These are phyloP conservation scores for Camellia granthamiana DNA, from an alignment of 148 eudicot genomes.

Conservation along the genomic window DNA sequence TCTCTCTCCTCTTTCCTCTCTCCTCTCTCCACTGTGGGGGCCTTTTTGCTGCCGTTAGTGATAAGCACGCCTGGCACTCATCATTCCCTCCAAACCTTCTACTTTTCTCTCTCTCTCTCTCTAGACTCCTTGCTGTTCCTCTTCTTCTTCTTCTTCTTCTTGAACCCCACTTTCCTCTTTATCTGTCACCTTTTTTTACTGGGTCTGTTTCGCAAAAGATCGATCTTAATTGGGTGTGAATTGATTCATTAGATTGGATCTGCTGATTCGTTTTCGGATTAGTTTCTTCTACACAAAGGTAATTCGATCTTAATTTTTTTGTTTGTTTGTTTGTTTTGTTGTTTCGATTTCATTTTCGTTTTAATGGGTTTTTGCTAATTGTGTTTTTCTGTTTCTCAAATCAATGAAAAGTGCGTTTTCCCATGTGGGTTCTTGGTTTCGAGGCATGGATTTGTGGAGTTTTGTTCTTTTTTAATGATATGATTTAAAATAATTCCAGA, in stretches of 20 bases:
- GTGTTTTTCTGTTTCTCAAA: not conserved
- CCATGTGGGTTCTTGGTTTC: not conserved
- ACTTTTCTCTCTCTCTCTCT: constrained; percentile 17
- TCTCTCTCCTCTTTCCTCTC: not conserved
- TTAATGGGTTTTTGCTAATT: not conserved
- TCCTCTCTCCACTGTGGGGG: not conserved
- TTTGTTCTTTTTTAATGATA: not conserved
- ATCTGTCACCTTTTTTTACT: not conserved
- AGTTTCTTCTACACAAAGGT: constrained; percentile 13
- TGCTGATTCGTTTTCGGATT: constrained; percentile 18
- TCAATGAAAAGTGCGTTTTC: not conserved
- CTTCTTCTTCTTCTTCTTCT: not conserved
- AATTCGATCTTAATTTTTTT: not conserved
- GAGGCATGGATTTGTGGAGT: constrained; percentile 1
- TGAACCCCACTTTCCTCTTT: constrained; percentile 12
- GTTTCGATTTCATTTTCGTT: not conserved
- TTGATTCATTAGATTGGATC: constrained; percentile 26
- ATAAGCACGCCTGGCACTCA: constrained; percentile 65
- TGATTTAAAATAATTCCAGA: not conserved
- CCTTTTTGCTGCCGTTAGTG: constrained; percentile 43
- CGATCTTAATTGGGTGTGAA: constrained; percentile 2
- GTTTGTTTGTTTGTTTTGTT: not conserved
- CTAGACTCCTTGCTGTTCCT: constrained; percentile 2
- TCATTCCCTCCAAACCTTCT: constrained; percentile 51
- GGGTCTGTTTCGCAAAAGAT: constrained; percentile 10